phyloP scores from a whole-genome alignment of 768 basidiomycete species.

The Mrakia gelida region DNA sequence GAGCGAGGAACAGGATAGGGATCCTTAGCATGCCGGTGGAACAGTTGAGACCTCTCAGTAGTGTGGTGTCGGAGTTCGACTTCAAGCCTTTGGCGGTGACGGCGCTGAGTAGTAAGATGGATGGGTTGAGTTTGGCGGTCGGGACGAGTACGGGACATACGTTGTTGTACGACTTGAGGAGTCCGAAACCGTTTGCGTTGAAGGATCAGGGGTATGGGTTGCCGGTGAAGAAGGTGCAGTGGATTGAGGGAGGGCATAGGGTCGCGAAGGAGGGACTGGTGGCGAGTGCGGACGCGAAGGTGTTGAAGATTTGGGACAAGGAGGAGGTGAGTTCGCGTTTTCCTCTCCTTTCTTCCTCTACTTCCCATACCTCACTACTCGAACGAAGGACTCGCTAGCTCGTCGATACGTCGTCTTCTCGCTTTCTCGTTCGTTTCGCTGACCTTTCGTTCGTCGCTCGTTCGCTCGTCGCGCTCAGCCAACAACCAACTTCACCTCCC shows the following conservation, averaged over 20 bases:
- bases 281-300: constrained; percentile 90
- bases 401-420: too few species aligned
- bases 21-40: constrained; percentile 57
- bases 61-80: constrained; percentile 28
- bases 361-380: not conserved
- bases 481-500: constrained; percentile 78
- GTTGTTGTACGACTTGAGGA: constrained; percentile 87
- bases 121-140: constrained; percentile 88
- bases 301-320: constrained; percentile 94
- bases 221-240: constrained; percentile 73
- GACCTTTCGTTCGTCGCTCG: too few species aligned
- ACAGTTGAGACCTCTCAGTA: constrained; percentile 21
- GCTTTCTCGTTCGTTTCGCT: not conserved
- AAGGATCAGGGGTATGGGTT: constrained; percentile 98
- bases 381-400: not conserved
- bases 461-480: constrained; percentile 53
- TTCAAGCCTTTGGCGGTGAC: constrained; percentile 60
- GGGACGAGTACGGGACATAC: constrained; percentile 95
- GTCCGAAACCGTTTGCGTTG: constrained; percentile 70
- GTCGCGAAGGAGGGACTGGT: constrained; percentile 76
- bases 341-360: not conserved
- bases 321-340: constrained; percentile 50
- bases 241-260: constrained; percentile 73
- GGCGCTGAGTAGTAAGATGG: constrained; percentile 73
- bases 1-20: constrained; percentile 72